Evolutionary conservation across 768 basidiomycete genomes (phyloP).

Genomic region (Coprinopsis marcescibilis): DNA sequence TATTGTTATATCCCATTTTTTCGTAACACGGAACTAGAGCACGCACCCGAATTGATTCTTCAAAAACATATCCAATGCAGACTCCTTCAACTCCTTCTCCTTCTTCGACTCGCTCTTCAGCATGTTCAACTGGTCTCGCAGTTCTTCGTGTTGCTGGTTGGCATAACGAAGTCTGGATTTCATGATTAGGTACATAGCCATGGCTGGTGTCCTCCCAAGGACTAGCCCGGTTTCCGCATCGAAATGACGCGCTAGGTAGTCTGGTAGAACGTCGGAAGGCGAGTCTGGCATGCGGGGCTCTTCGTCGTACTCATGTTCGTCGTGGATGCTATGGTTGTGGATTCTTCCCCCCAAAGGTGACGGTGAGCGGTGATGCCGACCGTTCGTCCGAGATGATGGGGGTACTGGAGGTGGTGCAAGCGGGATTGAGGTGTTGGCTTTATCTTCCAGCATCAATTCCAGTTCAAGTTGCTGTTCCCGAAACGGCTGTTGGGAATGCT

Average conservation of each 20-base stretch:
- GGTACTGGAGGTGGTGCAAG: neutral
- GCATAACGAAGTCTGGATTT: conserved; percentile 77
- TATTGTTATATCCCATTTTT: neutral
- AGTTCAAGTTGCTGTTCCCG: too few species aligned
- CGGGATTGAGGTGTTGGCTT: too few species aligned
- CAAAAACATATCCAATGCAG: conserved; percentile 44
- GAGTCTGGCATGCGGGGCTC: conserved; percentile 30
- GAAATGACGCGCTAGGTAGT: conserved; percentile 44
- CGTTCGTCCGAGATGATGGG: conserved; percentile 5
- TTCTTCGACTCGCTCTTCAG: conserved; percentile 45
- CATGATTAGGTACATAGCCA: conserved; percentile 65
- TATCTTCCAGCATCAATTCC: too few species aligned
- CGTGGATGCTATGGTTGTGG: too few species aligned
- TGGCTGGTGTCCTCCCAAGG: conserved; percentile 59
- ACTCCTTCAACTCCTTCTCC: conserved; percentile 57
- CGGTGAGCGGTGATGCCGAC: too few species aligned
- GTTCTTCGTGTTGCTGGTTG: conserved; percentile 56
- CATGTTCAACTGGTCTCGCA: conserved; percentile 60
- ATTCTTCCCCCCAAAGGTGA: too few species aligned
- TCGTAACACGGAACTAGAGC: neutral
- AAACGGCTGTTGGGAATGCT: neutral
- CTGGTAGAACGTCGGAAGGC: conserved; percentile 46
- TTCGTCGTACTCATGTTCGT: conserved; percentile 26
- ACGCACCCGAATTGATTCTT: conserved; percentile 24
- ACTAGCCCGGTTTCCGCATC: conserved; percentile 60